Evolutionary conservation across 148 eudicot genomes (phyloP), one percentile per base, ranked within the genome.

Genomic region (Hydrangea macrophylla): DNA sequence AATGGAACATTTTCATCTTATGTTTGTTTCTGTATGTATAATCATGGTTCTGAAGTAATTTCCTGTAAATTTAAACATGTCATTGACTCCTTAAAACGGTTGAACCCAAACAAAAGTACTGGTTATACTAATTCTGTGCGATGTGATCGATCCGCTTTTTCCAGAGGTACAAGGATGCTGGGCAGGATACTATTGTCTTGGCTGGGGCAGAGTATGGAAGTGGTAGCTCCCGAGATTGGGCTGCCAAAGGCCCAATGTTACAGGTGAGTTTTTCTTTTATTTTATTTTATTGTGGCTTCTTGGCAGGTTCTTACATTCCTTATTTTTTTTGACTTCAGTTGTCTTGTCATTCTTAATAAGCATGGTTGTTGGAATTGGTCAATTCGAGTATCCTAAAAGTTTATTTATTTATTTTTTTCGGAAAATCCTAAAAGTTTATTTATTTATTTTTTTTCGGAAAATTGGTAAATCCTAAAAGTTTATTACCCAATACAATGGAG

Each of bases 181-280:
- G 77, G 17, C 85, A 77, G n/a, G 85, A 63, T 67, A 81, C 85
- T 31, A 71, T 81, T 59, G 66, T 81, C 3, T 77, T 81, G 76
- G 85, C 85, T 28, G 85, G 85, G 44, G 85, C 81, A 22, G 85
- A 78, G 71, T 77, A 81, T 71, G 84, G 84, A 70, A 77, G 84
- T 74, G 84, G 81, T 71, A 81, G 85, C 68, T 78, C 85, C 25
- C 70, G 84, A 26, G 84, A 81, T 64, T 81, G 84, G 84, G 84
- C 81, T 22, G 81, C 84, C 50, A 81, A 81, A 68, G 85, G 85
- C 24, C 85, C 85, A 22, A 81, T 81, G 85, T 55, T 81, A 42
- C 60, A 67, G 81, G 85, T 81, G 39, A 68, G 74, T 74, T 15
- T 54, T 68, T 11, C 31, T 48, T 3, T 36, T n/a, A n/a, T n/a